Evolutionary conservation across 2,329 filamentous ascomycete genomes (phyloP).

Genomic region (Fusarium sp.): DNA sequence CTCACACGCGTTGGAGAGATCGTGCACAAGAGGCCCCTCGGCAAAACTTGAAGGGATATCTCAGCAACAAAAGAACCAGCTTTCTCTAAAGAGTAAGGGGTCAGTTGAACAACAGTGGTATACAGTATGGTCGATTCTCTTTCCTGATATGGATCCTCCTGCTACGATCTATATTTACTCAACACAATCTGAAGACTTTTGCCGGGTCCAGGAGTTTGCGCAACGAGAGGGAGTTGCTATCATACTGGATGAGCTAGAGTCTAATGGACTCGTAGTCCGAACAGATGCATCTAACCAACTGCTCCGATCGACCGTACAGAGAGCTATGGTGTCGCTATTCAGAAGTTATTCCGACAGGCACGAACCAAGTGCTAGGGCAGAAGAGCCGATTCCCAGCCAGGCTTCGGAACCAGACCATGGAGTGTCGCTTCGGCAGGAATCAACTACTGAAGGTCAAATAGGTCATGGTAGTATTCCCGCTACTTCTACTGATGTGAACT

Average conservation of each 20-base stretch:
- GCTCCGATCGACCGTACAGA: neutral
- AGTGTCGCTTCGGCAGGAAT: neutral
- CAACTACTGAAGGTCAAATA: fast-evolving
- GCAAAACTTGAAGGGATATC: neutral
- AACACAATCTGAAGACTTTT: neutral
- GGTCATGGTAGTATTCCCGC: fast-evolving
- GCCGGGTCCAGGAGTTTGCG: neutral
- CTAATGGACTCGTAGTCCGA: neutral
- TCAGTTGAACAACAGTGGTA: neutral
- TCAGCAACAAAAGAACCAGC: neutral
- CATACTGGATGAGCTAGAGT: neutral
- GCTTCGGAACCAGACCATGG: fast-evolving
- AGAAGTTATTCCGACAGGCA: neutral
- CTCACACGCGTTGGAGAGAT: fast-evolving
- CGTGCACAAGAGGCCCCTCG: fast-evolving
- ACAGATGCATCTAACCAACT: neutral
- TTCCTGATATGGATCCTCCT: fast-evolving
- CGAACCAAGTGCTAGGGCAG: neutral
- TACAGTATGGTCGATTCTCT: neutral
- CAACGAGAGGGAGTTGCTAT: neutral
- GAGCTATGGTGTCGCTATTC: neutral
- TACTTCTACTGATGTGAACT: fast-evolving
- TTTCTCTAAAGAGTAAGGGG: neutral
- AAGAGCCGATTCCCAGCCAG: neutral
- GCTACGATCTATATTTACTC: neutral